These are phyloP conservation scores for Camellia lanceoleosa DNA, from an alignment of 148 eudicot species.

Conservation along the genomic window DNA sequence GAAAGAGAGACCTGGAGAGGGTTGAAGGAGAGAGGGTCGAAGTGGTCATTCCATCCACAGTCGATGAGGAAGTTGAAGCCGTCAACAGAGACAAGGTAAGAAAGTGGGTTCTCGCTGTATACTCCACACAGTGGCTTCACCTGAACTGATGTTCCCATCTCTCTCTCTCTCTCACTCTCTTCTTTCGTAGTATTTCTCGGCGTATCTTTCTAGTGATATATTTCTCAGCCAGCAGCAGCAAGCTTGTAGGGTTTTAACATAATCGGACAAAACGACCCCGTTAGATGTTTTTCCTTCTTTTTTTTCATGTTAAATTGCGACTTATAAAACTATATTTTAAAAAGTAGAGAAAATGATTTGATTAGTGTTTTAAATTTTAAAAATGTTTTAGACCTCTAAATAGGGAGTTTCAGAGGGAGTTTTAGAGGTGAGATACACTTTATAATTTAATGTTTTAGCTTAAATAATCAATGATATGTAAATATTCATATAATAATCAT, in stretches of 20 bases:
- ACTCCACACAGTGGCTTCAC: constrained; percentile 86
- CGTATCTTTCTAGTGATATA: background rate
- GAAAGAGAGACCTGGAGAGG: constrained; percentile 64
- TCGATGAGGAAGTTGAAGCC: constrained; percentile 88
- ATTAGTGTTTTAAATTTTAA: too few relatives aligned
- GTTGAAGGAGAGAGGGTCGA: constrained; percentile 71
- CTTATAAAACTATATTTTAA: too few relatives aligned
- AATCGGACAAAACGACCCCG: background rate
- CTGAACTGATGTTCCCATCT: constrained; percentile 97
- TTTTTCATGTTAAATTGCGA: too few relatives aligned
- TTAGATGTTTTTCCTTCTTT: background rate
- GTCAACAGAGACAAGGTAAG: constrained; percentile 81
- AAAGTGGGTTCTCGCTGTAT: constrained; percentile 85
- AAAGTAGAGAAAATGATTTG: too few relatives aligned
- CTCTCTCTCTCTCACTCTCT: constrained; percentile 17
- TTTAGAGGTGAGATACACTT: too few relatives aligned
- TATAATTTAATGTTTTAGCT: too few relatives aligned
- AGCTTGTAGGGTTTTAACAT: too few relatives aligned
- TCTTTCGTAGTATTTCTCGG: background rate
- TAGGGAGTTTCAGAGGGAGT: too few relatives aligned
- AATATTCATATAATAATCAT: too few relatives aligned
- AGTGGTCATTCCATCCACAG: constrained; percentile 97
- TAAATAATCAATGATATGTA: too few relatives aligned
- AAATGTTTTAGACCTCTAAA: too few relatives aligned
- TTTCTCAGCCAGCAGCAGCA: too few relatives aligned